Base-by-base conservation (phyloP, 2,329 filamentous ascomycete species). In the Daldinia eschscholtzii region DNA sequence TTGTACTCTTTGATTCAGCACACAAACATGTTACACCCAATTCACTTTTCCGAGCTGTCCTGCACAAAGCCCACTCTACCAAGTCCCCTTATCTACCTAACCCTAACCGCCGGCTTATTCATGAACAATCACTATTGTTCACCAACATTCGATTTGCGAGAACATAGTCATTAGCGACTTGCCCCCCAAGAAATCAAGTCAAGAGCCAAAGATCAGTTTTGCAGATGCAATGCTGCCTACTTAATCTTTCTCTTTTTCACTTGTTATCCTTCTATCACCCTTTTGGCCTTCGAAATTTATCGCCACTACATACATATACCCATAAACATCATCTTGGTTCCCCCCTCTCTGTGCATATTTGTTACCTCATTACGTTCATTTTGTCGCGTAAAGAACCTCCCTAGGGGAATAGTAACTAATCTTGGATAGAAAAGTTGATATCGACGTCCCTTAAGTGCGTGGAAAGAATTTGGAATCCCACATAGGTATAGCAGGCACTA, bases 401-500 rank as follows among this genome's bases (percentile, higher is more conserved):
- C 56, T 18, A 53, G 57, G 50, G 64, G 65, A 72, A 57, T 15
- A 42, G 7, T 33, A 20, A 57, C 65, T 71, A 30, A 72, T 55
- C 28, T 48, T 67, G 1, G n/a, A 64, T 56, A 72, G 71, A 61
- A 65, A 55, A 57, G 56, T 57, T 57, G 57, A 62, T 50, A 46
- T 39, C 59, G 65, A 59, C 23, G 71, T 73, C 67, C 35, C 70
- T 75, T 70, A 53, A 57, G 58, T 67, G 65, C 67, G 66, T 52
- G 33, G 46, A 62, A 33, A 62, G 48, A 72, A 13, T 55, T 59
- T 66, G 70, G 62, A 68, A 65, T 30, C 57, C 66, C 70, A 70
- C 72, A 68, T 61, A 70, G 68, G 67, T 52, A 72, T 76, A 77
- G 76, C 76, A 75, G 75, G 75, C 65, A 71, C 76, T 76, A 76